phyloP scores from a whole-genome alignment of 1,139 yeast species.

The Kodamaea fungicola region DNA sequence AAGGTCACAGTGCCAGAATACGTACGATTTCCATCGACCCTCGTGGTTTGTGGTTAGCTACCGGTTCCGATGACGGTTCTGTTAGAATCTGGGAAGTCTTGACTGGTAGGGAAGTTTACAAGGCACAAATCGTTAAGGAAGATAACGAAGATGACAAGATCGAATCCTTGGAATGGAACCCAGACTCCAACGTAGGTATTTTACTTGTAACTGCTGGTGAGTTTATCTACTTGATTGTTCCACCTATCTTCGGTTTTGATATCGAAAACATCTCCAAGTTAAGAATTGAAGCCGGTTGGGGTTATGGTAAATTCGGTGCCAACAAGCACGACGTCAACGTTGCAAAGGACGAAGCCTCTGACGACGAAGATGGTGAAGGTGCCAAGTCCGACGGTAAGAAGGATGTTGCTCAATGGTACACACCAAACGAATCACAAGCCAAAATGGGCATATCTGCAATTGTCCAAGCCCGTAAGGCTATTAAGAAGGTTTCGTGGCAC shows the following conservation, averaged over 20 bases:
- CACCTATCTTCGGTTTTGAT: conserved; percentile 88
- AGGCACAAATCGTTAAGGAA: conserved; percentile 50
- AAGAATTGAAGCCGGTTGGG: conserved; percentile 88
- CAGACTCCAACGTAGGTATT: conserved; percentile 66
- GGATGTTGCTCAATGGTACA: conserved; percentile 78
- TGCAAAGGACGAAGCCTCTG: conserved; percentile 35
- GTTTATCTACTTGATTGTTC: conserved; percentile 70
- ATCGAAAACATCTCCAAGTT: conserved; percentile 79
- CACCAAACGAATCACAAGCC: conserved; percentile 64
- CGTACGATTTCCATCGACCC: conserved; percentile 85
- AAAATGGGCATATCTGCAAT: conserved; percentile 67
- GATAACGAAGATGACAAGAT: conserved; percentile 71
- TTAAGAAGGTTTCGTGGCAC: conserved; percentile 92
- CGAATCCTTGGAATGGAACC: conserved; percentile 89
- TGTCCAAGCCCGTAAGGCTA: conserved; percentile 66
- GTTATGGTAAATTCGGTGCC: conserved; percentile 74
- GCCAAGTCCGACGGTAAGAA: conserved; percentile 40
- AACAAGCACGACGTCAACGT: conserved; percentile 44
- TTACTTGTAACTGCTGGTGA: conserved; percentile 87
- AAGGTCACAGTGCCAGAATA: conserved; percentile 81
- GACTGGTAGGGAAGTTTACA: conserved; percentile 90
- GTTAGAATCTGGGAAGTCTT: conserved; percentile 95
- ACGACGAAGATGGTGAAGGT: conserved; percentile 29
- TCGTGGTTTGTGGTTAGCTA: conserved; percentile 90
- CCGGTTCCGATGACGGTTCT: conserved; percentile 96